Base-by-base conservation (phyloP, 768 basidiomycete genomes). In the Suillus lakei region DNA sequence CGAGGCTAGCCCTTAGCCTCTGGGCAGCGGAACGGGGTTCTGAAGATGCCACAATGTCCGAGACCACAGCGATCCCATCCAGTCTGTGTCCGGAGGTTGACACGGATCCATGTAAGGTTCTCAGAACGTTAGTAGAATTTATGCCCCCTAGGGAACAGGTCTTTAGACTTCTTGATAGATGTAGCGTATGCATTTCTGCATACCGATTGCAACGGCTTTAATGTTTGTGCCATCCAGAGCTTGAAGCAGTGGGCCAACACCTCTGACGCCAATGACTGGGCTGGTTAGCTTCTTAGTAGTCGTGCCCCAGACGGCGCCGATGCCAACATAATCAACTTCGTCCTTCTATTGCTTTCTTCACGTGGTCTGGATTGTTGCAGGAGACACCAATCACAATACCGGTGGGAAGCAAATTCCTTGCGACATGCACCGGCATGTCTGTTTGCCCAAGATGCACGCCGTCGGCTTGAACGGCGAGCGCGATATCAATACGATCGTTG, bases 371-470 rank as follows among this genome's bases (percentile, higher is more conserved):
- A 28, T 86, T 89, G 68, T 89, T 88, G 72, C 92, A 92, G 18
- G 91, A 92, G 13, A 95, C 84, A 1, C 96, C 96, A 38, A 98
- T 87, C 69, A 97, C 84, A 0, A 88, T 80, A 10, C 84, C 85
- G 1, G 81, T 72, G 0, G 93, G 93, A 4, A 98, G 83, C 3
- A 98, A 80, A 15, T 73, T 74, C 30, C 90, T 87, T 4, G 90
- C 95, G 50, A 86, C 73, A 48, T 81, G 72, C 13, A 92, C 82
- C 3, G 91, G 86, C 85, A 94, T 92, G 74, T 97, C 96, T 0
- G 86, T 84, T 78, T 98, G 96, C 7, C 96, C 96, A 51, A 98
- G 81, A 73, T 98, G 96, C 13, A 97, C 88, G 18, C 96, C 95
- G 53, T 86, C 85, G 3, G 90, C 90, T 51, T 86, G 81, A 26